Conservation (phyloP, 2,329 filamentous ascomycete species). For the Colletotrichum tropicale region DNA sequence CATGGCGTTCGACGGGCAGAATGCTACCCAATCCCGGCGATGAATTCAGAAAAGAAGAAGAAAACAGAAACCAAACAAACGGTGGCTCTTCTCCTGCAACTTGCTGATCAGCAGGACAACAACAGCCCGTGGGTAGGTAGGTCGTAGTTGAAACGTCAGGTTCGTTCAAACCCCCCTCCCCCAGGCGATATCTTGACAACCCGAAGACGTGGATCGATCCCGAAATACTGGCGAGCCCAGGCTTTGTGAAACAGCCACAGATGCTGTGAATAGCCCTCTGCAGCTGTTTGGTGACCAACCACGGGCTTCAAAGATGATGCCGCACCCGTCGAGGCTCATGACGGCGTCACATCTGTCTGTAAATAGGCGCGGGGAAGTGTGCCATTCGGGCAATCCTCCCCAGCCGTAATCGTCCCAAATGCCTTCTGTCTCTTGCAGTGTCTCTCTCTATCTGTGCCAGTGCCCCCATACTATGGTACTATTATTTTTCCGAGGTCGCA, state of each 20-base stretch:
- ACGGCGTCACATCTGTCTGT: background rate
- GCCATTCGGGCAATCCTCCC: background rate
- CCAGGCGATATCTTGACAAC: background rate
- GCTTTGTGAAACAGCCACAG: background rate
- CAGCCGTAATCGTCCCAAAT: background rate
- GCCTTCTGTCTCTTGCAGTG: background rate
- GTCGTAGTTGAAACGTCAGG: background rate
- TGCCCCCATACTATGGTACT: background rate
- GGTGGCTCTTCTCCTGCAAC: background rate
- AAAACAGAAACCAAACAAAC: background rate
- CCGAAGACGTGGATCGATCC: background rate
- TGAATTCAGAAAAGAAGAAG: background rate
- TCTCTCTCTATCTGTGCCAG: background rate
- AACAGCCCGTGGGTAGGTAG: background rate
- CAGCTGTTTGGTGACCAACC: background rate
- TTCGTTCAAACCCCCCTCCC: background rate
- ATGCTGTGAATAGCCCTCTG: background rate
- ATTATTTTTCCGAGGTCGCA: background rate
- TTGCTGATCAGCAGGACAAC: background rate
- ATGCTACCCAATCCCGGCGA: background rate
- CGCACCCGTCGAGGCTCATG: background rate
- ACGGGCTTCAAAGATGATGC: background rate
- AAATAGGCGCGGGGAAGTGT: background rate
- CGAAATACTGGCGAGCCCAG: background rate
- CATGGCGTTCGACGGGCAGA: background rate